Evolutionary conservation across 139 green algal species (phyloP), one percentile per base, ranked within the genome.

Genomic region (Pleodorina starrii): DNA sequence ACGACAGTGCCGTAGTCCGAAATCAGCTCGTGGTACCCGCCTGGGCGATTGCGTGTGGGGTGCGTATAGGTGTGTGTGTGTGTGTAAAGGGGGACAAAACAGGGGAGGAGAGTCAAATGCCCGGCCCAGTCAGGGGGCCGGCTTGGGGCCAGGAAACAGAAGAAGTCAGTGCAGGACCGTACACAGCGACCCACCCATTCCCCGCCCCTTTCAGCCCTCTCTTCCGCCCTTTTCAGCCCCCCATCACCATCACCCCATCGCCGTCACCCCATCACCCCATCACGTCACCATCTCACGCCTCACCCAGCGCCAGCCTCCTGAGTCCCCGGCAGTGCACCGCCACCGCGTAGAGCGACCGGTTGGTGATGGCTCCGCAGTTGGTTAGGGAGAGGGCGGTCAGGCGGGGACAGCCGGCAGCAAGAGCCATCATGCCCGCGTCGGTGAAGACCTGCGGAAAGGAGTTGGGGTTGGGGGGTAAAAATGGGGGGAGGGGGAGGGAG

Each of bases 361-460:
- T 76, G 7, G 89, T 91, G 68, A 92, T 79, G 68, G 84, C 81
- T 42, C 87, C 87, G 77, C 91, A 94, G 89, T 94, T 92, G 69
- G 76, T 77, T 23, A 94, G 89, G 23, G 86, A 54, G 16, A 94
- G 76, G 51, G 36, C 27, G 68, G 44, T 25, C 74, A 94, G 81
- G 32, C 82, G 50, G 35, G 38, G 54, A 81, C 81, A 91, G 57
- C 86, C 75, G 50, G 86, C 77, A 0, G 75, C 83, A 29, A 94
- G 63, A 7, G 86, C 83, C 51, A 92, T 90, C 46, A 94, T 79
- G 7, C 91, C 91, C 5, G 88, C 87, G 48, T 94, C 91, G 10
- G 89, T 94, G 83, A 94, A 91, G 36, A 87, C 29, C 87, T 90
- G 77, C 17, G 23, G 44, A 25, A 6, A 7, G 54, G 54, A 66